Percentiles rank a stretch among this genome's conserved stretches.
These are phyloP conservation scores for Adenanthera pavonina DNA, from an alignment of 306 rosid species.

Conservation along the genomic window DNA sequence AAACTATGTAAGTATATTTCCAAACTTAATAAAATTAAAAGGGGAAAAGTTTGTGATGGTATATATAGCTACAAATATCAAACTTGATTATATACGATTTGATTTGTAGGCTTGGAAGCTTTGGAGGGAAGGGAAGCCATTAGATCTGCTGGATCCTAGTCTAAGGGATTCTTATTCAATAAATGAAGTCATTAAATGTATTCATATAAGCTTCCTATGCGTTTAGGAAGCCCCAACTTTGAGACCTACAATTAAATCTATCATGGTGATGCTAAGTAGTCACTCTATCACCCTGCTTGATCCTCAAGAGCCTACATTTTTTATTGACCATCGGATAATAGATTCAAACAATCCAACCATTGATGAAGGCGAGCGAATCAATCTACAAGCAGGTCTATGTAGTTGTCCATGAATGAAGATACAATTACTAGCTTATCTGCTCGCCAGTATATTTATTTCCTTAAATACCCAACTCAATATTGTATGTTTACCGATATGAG, in stretches of 20 bases:
- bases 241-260: neutral
- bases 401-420: neutral
- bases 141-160: neutral
- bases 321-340: neutral
- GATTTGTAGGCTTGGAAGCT: neutral
- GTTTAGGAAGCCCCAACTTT: neutral
- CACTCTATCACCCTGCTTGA: neutral
- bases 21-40: neutral
- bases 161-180: neutral
- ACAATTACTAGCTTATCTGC: neutral
- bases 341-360: neutral
- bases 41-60: neutral
- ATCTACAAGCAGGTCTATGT: conserved; percentile 21
- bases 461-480: too few relatives aligned
- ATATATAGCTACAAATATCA: neutral
- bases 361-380: neutral
- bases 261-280: neutral
- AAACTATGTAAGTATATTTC: neutral
- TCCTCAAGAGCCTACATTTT: neutral
- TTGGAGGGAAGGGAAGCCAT: neutral
- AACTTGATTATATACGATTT: neutral
- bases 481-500: neutral
- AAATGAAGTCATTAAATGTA: neutral
- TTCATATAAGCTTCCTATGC: neutral
- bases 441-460: neutral